phyloP scores from a whole-genome alignment of 208 protist species.

The Leishmania mexicana region DNA sequence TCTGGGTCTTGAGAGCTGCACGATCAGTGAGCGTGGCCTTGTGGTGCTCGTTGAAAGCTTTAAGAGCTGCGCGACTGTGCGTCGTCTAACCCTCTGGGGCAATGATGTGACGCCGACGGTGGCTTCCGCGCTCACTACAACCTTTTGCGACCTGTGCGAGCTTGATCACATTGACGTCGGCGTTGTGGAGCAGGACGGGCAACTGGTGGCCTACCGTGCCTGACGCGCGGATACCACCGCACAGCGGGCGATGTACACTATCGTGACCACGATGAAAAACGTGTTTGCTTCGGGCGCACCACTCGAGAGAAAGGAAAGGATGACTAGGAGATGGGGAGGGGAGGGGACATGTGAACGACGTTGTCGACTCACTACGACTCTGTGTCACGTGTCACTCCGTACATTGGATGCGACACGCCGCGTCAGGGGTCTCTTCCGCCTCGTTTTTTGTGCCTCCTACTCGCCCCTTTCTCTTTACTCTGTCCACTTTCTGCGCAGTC shows the following conservation, averaged over 20 bases:
- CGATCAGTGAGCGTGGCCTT: slow-evolving; percentile 61
- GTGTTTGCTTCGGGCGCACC: background rate
- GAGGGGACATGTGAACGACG: background rate
- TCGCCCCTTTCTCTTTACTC: background rate
- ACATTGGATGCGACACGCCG: background rate
- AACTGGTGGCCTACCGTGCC: slow-evolving; percentile 23
- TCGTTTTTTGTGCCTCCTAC: background rate
- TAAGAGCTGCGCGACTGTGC: slow-evolving; percentile 37
- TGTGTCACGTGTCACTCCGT: background rate
- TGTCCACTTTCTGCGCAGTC: background rate
- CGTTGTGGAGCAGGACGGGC: slow-evolving; percentile 31
- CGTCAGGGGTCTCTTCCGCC: background rate
- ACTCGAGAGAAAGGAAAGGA: background rate
- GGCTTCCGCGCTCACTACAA: slow-evolving; percentile 39
- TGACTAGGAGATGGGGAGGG: background rate
- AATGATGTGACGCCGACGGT: slow-evolving; percentile 61
- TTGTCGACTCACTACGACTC: background rate
- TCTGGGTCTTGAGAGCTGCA: slow-evolving; percentile 54
- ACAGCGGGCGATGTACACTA: background rate
- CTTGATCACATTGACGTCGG: slow-evolving; percentile 63
- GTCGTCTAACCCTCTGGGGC: slow-evolving; percentile 65
- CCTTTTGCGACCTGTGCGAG: slow-evolving; percentile 43
- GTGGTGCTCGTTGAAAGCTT: slow-evolving; percentile 43
- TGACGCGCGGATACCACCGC: background rate
- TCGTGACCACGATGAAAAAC: background rate